These are phyloP conservation scores for Yamadazyma epiphylla DNA, from an alignment of 1,139 yeast genomes.

Conservation along the genomic window DNA sequence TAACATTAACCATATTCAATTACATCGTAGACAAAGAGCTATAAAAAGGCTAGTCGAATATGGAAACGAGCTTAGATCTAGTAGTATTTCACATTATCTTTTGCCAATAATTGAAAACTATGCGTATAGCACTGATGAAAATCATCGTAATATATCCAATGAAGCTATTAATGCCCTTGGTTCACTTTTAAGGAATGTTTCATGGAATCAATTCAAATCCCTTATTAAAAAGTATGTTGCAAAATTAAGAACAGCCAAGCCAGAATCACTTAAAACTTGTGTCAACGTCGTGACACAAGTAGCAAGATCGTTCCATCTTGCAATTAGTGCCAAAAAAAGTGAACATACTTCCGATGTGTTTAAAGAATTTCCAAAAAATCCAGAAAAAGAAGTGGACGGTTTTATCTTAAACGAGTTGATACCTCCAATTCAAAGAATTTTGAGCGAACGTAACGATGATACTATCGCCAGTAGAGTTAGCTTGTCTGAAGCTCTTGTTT, in stretches of 20 bases:
- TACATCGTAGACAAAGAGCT: constrained; percentile 83
- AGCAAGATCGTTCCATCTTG: constrained; percentile 46
- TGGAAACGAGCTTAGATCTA: constrained; percentile 45
- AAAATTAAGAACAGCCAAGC: constrained; percentile 45
- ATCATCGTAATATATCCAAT: constrained; percentile 65
- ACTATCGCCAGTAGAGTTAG: constrained; percentile 75
- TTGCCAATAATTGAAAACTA: constrained; percentile 84
- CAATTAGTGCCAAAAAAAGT: constrained; percentile 16
- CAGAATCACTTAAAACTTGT: constrained; percentile 53
- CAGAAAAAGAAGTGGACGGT: constrained; percentile 41
- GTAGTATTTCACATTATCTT: constrained; percentile 72
- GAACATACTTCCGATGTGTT: constrained; percentile 16
- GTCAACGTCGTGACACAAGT: constrained; percentile 64
- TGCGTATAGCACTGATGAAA: constrained; percentile 58
- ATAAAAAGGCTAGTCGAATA: constrained; percentile 50
- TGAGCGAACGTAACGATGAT: constrained; percentile 69
- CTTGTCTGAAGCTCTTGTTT: constrained; percentile 77
- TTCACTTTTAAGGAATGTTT: constrained; percentile 50
- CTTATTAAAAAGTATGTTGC: constrained; percentile 66
- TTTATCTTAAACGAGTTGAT: constrained; percentile 58
- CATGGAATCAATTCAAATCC: constrained; percentile 82
- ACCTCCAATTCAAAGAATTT: constrained; percentile 57
- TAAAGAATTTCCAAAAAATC: constrained; percentile 27
- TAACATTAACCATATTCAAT: constrained; percentile 79
- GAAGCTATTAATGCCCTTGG: constrained; percentile 70